Conservation (phyloP, 176 grass and related monocot genomes). For the Eremochloa ophiuroides region DNA sequence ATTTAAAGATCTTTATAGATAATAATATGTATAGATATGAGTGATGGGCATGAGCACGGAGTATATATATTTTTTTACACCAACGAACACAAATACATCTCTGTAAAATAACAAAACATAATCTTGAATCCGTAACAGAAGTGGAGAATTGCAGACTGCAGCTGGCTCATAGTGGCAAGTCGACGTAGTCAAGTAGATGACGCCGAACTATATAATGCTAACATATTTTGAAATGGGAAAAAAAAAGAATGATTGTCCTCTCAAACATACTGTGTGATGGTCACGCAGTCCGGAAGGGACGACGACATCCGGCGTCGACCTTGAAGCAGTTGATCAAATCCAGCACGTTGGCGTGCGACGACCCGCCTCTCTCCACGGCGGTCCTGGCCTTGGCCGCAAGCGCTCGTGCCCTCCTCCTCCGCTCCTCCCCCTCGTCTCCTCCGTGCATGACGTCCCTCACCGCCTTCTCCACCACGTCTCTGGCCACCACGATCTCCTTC, state of each 20-base stretch:
- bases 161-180: not conserved
- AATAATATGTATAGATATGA: no score
- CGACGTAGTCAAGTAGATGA: not conserved
- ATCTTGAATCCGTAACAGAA: not conserved
- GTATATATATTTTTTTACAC: no score
- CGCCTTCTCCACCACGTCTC: not conserved
- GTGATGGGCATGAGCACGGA: no score
- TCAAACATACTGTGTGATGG: not conserved
- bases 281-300: not conserved
- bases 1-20: no score
- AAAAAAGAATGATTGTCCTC: not conserved
- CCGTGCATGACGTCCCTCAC: conserved; percentile 37
- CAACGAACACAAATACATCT: not conserved
- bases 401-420: conserved; percentile 11
- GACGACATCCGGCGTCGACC: not conserved
- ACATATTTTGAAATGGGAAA: not conserved
- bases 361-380: not conserved
- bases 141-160: not conserved
- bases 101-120: not conserved
- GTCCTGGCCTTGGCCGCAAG: not conserved
- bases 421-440: conserved; percentile 35
- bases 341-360: not conserved
- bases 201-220: no score
- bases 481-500: conserved; percentile 19
- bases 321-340: not conserved